A percentile compares a stretch with the other conserved stretches of the same genome.
Conservation (phyloP, 2,329 filamentous ascomycete species). For the Canariomyces notabilis region DNA sequence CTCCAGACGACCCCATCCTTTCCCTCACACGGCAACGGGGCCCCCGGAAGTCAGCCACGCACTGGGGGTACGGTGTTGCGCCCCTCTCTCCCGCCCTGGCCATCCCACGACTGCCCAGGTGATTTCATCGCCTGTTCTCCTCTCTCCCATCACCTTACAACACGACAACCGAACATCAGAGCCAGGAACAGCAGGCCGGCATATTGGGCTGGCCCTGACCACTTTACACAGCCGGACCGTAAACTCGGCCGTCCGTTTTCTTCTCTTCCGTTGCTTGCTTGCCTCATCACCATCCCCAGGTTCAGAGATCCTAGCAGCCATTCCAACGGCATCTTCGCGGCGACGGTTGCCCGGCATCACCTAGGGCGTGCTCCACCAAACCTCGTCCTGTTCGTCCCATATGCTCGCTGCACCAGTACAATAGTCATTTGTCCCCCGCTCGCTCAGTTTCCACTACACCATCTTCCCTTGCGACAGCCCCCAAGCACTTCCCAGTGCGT, state of each 20-base stretch:
- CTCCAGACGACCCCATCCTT: neutral
- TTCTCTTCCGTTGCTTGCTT: conserved; percentile 8
- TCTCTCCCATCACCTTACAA: conserved; percentile 21
- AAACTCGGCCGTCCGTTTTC: conserved; percentile 10
- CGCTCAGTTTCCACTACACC: conserved; percentile 15
- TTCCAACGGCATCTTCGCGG: conserved; percentile 16
- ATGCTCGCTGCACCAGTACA: too few relatives aligned
- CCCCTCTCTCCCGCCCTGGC: conserved; percentile 16
- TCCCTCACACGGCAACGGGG: neutral
- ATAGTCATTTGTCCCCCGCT: conserved; percentile 15
- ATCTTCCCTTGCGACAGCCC: conserved; percentile 5
- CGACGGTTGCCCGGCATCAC: conserved; percentile 20
- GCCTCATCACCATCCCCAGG: conserved; percentile 14
- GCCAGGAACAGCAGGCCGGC: conserved; percentile 16
- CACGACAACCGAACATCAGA: conserved; percentile 13
- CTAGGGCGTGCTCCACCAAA: conserved; percentile 21
- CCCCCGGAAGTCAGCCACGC: conserved; percentile 1
- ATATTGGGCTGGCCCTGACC: conserved; percentile 24
- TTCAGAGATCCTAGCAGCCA: conserved; percentile 14
- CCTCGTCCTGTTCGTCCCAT: conserved; percentile 18
- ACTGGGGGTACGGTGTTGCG: neutral
- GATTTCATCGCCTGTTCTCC: conserved; percentile 23
- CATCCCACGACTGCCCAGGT: conserved; percentile 18
- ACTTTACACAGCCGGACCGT: conserved; percentile 14
- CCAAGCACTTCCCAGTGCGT: conserved; percentile 4